Percentiles rank a stretch among this genome's conserved stretches.
Evolutionary conservation across 495 filamentous ascomycete species (phyloP).

Genomic region (Talaromyces trachyspermus): DNA sequence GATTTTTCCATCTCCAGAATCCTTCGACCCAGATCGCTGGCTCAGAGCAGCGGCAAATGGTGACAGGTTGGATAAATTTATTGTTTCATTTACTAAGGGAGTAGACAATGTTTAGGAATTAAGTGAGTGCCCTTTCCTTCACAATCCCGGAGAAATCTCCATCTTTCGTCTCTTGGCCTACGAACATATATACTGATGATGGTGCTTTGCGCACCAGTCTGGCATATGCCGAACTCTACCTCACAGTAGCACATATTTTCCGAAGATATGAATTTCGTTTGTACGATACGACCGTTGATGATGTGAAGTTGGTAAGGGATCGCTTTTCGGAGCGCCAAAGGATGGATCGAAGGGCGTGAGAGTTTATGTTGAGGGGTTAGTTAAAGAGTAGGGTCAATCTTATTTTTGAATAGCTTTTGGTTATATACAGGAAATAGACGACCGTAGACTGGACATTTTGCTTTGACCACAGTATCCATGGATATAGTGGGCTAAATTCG

Average conservation of each 20-base stretch:
- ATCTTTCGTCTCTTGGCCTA: constrained; percentile 12
- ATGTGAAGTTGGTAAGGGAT: constrained; percentile 29
- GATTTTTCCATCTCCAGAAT: constrained; percentile 32
- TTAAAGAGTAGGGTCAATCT: no score
- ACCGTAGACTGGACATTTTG: no score
- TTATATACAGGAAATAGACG: no score
- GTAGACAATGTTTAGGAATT: constrained; percentile 19
- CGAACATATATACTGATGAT: no score
- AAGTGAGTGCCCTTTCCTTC: constrained; percentile 14
- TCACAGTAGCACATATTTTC: constrained; percentile 24
- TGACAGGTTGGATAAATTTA: constrained; percentile 12
- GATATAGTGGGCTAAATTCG: no score
- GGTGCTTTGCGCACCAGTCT: constrained; percentile 15
- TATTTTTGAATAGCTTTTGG: no score
- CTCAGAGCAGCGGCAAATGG: constrained; percentile 16
- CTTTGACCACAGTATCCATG: no score
- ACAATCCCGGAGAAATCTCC: no score
- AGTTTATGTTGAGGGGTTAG: no score
- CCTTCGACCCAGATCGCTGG: constrained; percentile 39
- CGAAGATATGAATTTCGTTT: constrained; percentile 22
- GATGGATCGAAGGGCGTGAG: constrained; percentile 28
- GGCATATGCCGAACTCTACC: constrained; percentile 27
- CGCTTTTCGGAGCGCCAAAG: constrained; percentile 26
- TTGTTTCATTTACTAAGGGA: constrained; percentile 27
- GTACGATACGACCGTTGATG: constrained; percentile 29